A percentile compares a stretch with the other conserved stretches of the same genome.
phyloP scores from a whole-genome alignment of 306 rosid genomes.

The Potentilla sterilis region DNA sequence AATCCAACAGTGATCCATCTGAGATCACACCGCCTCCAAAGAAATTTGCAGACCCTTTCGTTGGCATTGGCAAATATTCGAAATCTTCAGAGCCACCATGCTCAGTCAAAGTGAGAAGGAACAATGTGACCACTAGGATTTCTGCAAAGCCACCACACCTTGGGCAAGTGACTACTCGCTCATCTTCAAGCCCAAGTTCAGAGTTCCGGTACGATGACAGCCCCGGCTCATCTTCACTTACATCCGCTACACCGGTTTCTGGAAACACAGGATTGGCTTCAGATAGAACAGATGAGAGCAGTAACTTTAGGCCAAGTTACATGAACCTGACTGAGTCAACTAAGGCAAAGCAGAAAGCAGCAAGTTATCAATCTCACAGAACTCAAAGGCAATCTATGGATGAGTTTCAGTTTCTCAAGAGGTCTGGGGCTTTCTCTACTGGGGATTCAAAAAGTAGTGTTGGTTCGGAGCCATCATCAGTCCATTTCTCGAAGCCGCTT shows the following conservation, averaged over 20 bases:
- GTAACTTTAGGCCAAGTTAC: conserved; percentile 57
- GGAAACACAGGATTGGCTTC: conserved; percentile 56
- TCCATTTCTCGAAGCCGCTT: conserved; percentile 66
- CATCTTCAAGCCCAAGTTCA: conserved; percentile 93
- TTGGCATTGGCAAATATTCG: conserved; percentile 29
- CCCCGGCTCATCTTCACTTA: conserved; percentile 85
- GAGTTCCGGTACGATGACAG: conserved; percentile 83
- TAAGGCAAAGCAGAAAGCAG: conserved; percentile 60
- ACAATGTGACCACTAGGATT: conserved; percentile 82
- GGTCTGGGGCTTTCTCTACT: conserved; percentile 52
- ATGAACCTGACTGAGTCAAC: conserved; percentile 89
- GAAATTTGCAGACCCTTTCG: conserved; percentile 43
- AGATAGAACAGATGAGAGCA: conserved; percentile 72
- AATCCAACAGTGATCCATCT: conserved; percentile 46
- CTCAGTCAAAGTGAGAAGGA: conserved; percentile 63
- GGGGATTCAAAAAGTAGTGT: conserved; percentile 79
- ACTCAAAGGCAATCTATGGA: conserved; percentile 93
- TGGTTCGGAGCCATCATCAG: conserved; percentile 60
- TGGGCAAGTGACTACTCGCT: conserved; percentile 58
- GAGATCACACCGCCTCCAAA: conserved; percentile 67
- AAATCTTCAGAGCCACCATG: conserved; percentile 48
- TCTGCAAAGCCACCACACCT: conserved; percentile 72
- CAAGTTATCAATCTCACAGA: conserved; percentile 43
- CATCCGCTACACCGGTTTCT: conserved; percentile 77
- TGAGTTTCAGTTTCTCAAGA: conserved; percentile 76